Evolutionary conservation across 2,329 filamentous ascomycete genomes (phyloP).

Genomic region (Penicillium concentricum): DNA sequence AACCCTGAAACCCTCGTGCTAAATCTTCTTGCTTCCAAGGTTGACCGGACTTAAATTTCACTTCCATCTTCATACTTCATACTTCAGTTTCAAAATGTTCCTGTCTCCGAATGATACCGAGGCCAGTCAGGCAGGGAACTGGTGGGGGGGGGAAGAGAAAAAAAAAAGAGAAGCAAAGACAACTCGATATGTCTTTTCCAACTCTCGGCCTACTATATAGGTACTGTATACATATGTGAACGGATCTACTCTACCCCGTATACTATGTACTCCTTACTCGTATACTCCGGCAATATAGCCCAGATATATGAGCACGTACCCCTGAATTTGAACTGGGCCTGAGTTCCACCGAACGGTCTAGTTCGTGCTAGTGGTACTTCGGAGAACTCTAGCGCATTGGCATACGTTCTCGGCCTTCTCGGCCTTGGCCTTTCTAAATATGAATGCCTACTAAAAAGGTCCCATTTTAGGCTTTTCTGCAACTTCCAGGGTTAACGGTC

Average conservation of each 20-base stretch:
- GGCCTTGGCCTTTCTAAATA: conserved; percentile 13
- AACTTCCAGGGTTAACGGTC: neutral
- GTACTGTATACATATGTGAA: too few relatives aligned
- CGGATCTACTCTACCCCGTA: too few relatives aligned
- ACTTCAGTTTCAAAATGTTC: neutral
- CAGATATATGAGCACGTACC: neutral
- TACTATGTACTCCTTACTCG: too few relatives aligned
- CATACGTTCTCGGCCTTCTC: conserved; percentile 13
- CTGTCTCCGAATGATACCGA: neutral
- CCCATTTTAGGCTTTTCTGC: neutral
- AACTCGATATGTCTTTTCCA: too few relatives aligned
- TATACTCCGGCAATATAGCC: too few relatives aligned
- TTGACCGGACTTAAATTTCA: too few relatives aligned
- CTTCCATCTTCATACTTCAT: too few relatives aligned
- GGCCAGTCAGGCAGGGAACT: neutral
- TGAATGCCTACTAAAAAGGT: neutral
- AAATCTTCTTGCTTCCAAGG: too few relatives aligned
- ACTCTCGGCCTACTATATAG: too few relatives aligned
- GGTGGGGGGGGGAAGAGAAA: neutral
- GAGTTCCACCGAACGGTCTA: conserved; percentile 26
- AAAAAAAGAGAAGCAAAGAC: too few relatives aligned
- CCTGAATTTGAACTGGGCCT: neutral
- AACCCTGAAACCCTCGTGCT: too few relatives aligned
- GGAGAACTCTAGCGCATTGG: neutral
- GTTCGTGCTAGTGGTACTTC: conserved; percentile 17